Evolutionary conservation across 2,329 filamentous ascomycete species (phyloP).

Genomic region (Hypoxylon sp.): DNA sequence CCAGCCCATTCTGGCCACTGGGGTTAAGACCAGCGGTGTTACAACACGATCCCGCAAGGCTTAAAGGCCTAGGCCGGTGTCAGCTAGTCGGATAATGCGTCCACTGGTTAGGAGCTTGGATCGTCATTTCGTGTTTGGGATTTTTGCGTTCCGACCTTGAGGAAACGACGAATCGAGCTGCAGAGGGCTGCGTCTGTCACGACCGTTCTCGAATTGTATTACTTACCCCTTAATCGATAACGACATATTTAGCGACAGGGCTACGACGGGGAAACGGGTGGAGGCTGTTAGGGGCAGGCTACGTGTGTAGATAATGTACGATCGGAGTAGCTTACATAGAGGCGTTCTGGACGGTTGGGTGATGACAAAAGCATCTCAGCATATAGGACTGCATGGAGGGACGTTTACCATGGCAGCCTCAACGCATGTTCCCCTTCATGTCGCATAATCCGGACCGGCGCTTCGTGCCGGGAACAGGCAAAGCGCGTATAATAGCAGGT

Average conservation of each 20-base stretch:
- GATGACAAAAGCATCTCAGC: slow-evolving; percentile 47
- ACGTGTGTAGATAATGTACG: slow-evolving; percentile 47
- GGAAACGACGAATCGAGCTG: slow-evolving; percentile 11
- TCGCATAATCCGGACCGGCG: slow-evolving; percentile 36
- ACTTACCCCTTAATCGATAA: slow-evolving; percentile 50
- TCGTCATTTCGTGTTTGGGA: slow-evolving; percentile 26
- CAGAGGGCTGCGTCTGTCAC: slow-evolving; percentile 10
- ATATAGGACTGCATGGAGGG: slow-evolving; percentile 38
- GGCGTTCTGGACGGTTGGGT: slow-evolving; percentile 47
- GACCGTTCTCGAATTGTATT: slow-evolving; percentile 51
- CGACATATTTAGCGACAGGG: slow-evolving; percentile 42
- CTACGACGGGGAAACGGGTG: slow-evolving; percentile 38
- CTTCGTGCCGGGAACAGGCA: slow-evolving; percentile 27
- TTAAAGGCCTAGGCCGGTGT: slow-evolving; percentile 54
- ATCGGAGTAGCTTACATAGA: slow-evolving; percentile 42
- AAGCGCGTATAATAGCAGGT: slow-evolving; percentile 34
- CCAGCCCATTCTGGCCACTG: slow-evolving; percentile 65
- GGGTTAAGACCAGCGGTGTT: slow-evolving; percentile 69
- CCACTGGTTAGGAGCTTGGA: slow-evolving; percentile 30
- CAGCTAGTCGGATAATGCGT: slow-evolving; percentile 21
- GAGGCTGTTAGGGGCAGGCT: slow-evolving; percentile 36
- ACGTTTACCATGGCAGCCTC: slow-evolving; percentile 36
- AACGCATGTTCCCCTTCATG: slow-evolving; percentile 34
- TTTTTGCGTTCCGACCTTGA: slow-evolving; percentile 22
- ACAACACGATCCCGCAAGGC: slow-evolving; percentile 79